Conservation (phyloP, 192 early-diverging fungal species). For the Coemansia sp. region DNA sequence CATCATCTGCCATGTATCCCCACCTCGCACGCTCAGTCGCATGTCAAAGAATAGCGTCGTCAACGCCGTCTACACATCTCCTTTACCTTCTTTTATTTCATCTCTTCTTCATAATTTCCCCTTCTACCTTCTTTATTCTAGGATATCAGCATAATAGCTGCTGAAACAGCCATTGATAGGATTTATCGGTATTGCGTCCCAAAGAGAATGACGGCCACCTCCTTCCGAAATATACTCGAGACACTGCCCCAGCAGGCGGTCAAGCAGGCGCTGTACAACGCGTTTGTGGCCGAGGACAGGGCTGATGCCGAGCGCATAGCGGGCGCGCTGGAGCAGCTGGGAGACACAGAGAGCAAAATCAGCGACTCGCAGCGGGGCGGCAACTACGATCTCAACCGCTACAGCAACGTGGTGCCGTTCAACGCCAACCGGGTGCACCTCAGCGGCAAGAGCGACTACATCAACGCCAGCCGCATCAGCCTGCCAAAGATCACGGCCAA, state of each 20-base stretch:
- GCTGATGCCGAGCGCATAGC: conserved; percentile 22
- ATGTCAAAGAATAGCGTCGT: no score
- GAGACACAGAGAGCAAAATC: not conserved
- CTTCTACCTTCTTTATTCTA: conserved; percentile 1
- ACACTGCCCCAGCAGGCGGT: conserved; percentile 23
- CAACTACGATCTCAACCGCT: conserved; percentile 66
- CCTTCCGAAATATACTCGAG: conserved; percentile 36
- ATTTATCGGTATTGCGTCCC: no score
- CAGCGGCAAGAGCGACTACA: conserved; percentile 60
- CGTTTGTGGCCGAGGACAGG: conserved; percentile 12
- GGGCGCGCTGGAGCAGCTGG: conserved; percentile 18
- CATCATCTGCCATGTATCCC: no score
- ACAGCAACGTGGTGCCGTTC: conserved; percentile 87
- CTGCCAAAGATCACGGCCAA: conserved; percentile 30
- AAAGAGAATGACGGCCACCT: conserved; percentile 16
- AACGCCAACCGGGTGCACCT: conserved; percentile 63
- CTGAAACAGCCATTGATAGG: conserved; percentile 14
- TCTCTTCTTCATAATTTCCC: not conserved
- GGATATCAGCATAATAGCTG: no score
- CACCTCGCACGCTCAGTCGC: no score
- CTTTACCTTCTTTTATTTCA: not conserved
- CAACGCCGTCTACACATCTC: no score
- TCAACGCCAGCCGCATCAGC: conserved; percentile 74
- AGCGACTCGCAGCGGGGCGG: conserved; percentile 26
- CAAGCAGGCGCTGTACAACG: conserved; percentile 9